Conservation (phyloP, 768 basidiomycete species). For the Austroboletus festivus region DNA sequence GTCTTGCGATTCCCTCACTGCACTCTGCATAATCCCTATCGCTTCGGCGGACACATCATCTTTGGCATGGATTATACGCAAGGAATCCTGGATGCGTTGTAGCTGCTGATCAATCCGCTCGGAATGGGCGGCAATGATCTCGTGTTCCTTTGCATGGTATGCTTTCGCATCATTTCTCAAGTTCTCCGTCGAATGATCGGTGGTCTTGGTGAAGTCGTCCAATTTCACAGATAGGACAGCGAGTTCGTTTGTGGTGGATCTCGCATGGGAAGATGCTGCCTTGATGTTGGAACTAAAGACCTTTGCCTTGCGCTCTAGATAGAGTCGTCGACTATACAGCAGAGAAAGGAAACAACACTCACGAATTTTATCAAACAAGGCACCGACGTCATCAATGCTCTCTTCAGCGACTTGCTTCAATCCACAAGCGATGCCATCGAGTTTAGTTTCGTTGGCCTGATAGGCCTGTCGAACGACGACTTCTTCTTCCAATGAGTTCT, state of each 20-base stretch:
- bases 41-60: slow-evolving; percentile 55
- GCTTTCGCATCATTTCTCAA: slow-evolving; percentile 56
- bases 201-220: slow-evolving; percentile 56
- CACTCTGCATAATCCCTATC: slow-evolving; percentile 43
- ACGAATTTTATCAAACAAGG: slow-evolving; percentile 85
- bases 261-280: slow-evolving; percentile 60
- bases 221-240: slow-evolving; percentile 55
- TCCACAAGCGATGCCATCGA: slow-evolving; percentile 71
- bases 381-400: slow-evolving; percentile 63
- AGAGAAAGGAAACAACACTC: slow-evolving; percentile 22
- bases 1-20: slow-evolving; percentile 52
- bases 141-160: slow-evolving; percentile 55
- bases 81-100: slow-evolving; percentile 46
- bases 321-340: slow-evolving; percentile 7
- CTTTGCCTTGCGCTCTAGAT: slow-evolving; percentile 67
- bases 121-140: slow-evolving; percentile 48
- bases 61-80: slow-evolving; percentile 53
- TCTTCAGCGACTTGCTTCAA: slow-evolving; percentile 66
- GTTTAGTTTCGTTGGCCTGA: slow-evolving; percentile 63
- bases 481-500: slow-evolving; percentile 73
- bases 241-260: slow-evolving; percentile 52
- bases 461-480: slow-evolving; percentile 72
- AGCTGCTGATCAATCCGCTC: slow-evolving; percentile 58
- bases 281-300: slow-evolving; percentile 63
- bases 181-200: slow-evolving; percentile 49